phyloP scores from a whole-genome alignment of 164 flowering plant species.

The Sedum album region DNA sequence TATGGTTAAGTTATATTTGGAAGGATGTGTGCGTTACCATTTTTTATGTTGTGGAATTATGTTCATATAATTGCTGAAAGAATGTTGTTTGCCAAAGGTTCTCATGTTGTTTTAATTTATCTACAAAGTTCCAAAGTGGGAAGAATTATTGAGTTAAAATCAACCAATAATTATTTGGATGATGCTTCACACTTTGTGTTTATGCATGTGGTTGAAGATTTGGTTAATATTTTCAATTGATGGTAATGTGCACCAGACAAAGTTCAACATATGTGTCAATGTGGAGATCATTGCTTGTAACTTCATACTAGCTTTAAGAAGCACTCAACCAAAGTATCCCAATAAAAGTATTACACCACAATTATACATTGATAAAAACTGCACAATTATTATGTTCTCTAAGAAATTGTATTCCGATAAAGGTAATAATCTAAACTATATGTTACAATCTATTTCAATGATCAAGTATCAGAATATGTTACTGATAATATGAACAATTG shows the following conservation, averaged over 20 bases:
- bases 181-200: constrained; percentile 6
- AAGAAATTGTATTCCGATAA: no score
- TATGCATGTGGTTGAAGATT: background rate
- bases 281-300: background rate
- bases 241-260: constrained; percentile 1
- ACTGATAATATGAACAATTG: no score
- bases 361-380: no score
- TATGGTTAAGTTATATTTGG: background rate
- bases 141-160: background rate
- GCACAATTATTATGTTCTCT: no score
- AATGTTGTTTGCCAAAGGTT: constrained; percentile 1
- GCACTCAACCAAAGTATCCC: no score
- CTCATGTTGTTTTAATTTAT: background rate
- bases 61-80: background rate
- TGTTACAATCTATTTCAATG: no score
- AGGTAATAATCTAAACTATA: no score
- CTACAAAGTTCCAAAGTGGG: background rate
- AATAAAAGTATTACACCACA: no score
- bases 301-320: background rate
- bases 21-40: background rate
- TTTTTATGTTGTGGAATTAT: background rate
- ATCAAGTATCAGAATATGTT: no score
- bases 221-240: background rate
- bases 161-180: background rate
- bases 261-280: background rate